A percentile compares a stretch with the other conserved stretches of the same genome.
Conservation (phyloP, 352 stramenopile genomes). For the Phytopythium montanum region DNA sequence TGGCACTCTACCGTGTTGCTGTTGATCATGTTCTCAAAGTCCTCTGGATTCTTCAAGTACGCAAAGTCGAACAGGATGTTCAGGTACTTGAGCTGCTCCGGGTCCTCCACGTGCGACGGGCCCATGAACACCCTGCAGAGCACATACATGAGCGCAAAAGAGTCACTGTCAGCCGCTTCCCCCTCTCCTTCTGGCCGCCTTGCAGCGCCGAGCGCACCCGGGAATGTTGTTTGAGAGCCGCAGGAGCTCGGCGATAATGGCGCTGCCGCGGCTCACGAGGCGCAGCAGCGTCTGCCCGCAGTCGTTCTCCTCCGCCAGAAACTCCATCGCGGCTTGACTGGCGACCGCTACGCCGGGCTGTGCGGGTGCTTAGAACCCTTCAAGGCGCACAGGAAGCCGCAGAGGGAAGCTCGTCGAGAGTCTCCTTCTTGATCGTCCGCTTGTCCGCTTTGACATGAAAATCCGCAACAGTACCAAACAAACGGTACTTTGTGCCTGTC, state of each 20-base stretch:
- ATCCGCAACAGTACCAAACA: too few relatives aligned
- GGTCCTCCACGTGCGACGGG: constrained; percentile 83
- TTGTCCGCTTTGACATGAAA: too few relatives aligned
- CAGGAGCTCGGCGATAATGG: constrained; percentile 92
- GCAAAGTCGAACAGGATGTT: constrained; percentile 95
- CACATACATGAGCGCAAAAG: constrained; percentile 3
- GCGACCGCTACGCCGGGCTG: neutral
- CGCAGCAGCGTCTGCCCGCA: constrained; percentile 94
- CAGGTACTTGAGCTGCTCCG: constrained; percentile 88
- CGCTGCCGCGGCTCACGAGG: constrained; percentile 88
- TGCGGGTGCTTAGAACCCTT: too few relatives aligned
- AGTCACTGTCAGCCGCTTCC: neutral
- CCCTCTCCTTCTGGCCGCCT: neutral
- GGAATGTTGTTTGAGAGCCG: constrained; percentile 91
- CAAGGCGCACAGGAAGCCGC: neutral
- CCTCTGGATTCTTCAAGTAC: constrained; percentile 94
- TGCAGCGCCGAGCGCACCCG: constrained; percentile 29
- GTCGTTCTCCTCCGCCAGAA: constrained; percentile 91
- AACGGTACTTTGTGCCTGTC: too few relatives aligned
- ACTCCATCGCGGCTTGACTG: constrained; percentile 53
- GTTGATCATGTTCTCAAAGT: constrained; percentile 93
- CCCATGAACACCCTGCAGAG: constrained; percentile 76
- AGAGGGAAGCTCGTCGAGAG: neutral
- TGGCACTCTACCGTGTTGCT: constrained; percentile 67
- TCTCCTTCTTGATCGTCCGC: neutral